Percentiles rank a stretch among this genome's conserved stretches.
Conservation (phyloP, 2,329 filamentous ascomycete genomes). For the Colletotrichum sp. region DNA sequence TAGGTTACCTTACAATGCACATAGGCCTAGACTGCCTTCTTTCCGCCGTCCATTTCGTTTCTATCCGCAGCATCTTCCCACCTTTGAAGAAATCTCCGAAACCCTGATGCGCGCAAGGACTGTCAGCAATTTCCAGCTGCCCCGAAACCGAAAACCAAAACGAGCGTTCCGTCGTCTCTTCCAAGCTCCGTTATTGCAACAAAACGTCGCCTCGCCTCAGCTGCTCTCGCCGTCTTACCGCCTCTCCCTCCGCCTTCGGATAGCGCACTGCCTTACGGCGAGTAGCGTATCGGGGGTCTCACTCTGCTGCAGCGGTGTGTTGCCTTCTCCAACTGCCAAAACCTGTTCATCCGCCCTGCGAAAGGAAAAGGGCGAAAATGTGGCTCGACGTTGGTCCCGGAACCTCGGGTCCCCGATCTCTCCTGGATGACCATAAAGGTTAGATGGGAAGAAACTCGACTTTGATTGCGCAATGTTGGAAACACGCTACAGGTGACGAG, state of each 20-base stretch:
- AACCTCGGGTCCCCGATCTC: neutral
- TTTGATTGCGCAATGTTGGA: neutral
- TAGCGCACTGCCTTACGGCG: neutral
- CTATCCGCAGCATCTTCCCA: neutral
- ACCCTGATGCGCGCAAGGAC: slow-evolving; percentile 8
- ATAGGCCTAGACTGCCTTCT: neutral
- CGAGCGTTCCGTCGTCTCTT: neutral
- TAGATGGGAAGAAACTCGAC: neutral
- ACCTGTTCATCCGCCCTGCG: neutral
- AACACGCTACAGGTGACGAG: neutral
- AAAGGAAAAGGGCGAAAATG: neutral
- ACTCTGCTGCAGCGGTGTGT: neutral
- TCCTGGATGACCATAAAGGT: neutral
- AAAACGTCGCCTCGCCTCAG: neutral
- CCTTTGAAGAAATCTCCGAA: slow-evolving; percentile 6
- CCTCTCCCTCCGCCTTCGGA: neutral
- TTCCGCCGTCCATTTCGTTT: neutral
- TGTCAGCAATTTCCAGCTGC: neutral
- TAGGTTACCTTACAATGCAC: neutral
- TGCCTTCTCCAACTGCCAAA: neutral
- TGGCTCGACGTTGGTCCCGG: neutral
- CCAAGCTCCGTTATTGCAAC: neutral
- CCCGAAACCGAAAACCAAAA: neutral
- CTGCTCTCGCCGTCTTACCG: neutral
- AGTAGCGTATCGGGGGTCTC: neutral